Evolutionary conservation across 148 eudicot genomes (phyloP).

Genomic region (Drosera capensis): DNA sequence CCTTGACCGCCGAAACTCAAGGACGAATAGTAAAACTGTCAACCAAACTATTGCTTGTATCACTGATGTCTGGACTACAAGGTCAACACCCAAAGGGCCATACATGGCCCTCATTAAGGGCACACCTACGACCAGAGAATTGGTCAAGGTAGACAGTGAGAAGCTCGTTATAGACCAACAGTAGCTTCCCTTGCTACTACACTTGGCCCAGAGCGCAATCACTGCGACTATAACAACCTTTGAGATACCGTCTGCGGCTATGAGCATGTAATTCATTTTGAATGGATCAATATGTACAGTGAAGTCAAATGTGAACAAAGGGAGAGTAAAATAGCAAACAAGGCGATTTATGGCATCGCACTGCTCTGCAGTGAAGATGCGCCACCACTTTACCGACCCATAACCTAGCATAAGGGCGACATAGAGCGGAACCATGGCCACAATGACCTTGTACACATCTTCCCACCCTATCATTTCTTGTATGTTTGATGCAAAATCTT

Average conservation of each 20-base stretch:
- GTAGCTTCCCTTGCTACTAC: constrained; percentile 47
- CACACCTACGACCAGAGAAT: constrained; percentile 53
- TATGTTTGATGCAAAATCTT: background rate
- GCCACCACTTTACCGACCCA: constrained; percentile 68
- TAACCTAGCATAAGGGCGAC: constrained; percentile 56
- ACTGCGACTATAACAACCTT: constrained; percentile 46
- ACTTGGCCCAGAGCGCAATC: constrained; percentile 49
- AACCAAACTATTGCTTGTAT: constrained; percentile 60
- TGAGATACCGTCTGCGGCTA: constrained; percentile 52
- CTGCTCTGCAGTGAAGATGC: constrained; percentile 39
- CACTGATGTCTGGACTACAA: constrained; percentile 59
- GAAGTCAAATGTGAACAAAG: constrained; percentile 63
- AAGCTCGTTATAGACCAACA: constrained; percentile 68
- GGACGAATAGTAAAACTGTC: constrained; percentile 33
- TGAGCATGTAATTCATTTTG: constrained; percentile 39
- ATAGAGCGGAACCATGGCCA: constrained; percentile 68
- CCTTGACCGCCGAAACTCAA: constrained; percentile 38
- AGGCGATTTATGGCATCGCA: constrained; percentile 56
- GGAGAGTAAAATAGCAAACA: constrained; percentile 57
- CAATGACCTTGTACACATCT: constrained; percentile 61
- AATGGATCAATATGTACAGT: constrained; percentile 61
- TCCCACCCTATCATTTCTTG: constrained; percentile 51
- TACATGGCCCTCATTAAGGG: constrained; percentile 64
- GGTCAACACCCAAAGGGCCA: constrained; percentile 36
- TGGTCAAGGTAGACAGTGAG: constrained; percentile 49